Evolutionary conservation across 2,329 filamentous ascomycete genomes (phyloP).

Genomic region (Paraconiothyrium brasiliense): DNA sequence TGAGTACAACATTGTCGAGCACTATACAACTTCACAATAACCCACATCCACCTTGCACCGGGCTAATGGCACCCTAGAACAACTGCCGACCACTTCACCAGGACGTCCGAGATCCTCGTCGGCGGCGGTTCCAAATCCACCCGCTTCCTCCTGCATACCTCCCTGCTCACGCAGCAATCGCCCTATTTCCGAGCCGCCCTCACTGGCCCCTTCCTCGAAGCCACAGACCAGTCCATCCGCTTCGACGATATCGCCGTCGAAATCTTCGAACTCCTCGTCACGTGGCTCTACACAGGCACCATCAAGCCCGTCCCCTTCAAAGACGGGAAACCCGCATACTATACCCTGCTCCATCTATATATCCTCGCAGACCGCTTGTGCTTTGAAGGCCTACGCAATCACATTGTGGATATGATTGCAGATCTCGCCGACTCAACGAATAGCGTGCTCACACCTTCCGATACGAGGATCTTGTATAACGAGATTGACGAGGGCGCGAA

Average conservation of each 20-base stretch:
- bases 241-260: slow-evolving; percentile 57
- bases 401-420: slow-evolving; percentile 54
- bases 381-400: slow-evolving; percentile 57
- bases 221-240: slow-evolving; percentile 51
- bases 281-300: slow-evolving; percentile 60
- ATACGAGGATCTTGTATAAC: slow-evolving; percentile 60
- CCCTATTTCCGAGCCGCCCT: slow-evolving; percentile 63
- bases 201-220: slow-evolving; percentile 58
- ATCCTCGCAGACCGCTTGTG: slow-evolving; percentile 58
- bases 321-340: slow-evolving; percentile 60
- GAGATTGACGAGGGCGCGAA: slow-evolving; percentile 51
- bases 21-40: background rate
- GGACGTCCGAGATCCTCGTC: slow-evolving; percentile 49
- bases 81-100: slow-evolving; percentile 53
- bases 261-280: slow-evolving; percentile 60
- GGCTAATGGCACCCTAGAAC: slow-evolving; percentile 37
- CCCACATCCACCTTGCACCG: too few relatives aligned
- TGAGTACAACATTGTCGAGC: slow-evolving; percentile 22
- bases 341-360: slow-evolving; percentile 59
- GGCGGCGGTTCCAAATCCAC: slow-evolving; percentile 54
- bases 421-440: slow-evolving; percentile 59
- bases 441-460: slow-evolving; percentile 58
- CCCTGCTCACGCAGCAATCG: slow-evolving; percentile 57
- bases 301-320: slow-evolving; percentile 53
- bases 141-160: slow-evolving; percentile 58